Evolutionary conservation across 2,329 filamentous ascomycete genomes (phyloP).

Genomic region (Sphaerulina vaccinii): DNA sequence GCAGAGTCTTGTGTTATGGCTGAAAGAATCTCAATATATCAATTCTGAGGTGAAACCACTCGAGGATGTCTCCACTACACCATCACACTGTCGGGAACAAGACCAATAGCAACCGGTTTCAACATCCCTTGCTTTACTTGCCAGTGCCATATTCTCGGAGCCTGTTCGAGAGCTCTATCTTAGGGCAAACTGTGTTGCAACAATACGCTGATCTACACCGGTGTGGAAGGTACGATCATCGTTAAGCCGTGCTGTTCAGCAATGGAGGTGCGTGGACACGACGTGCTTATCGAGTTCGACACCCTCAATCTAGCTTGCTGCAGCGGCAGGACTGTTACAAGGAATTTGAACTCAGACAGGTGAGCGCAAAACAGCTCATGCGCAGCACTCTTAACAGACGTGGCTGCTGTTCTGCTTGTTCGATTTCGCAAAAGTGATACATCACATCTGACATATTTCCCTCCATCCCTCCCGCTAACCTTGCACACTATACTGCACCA

Average conservation of each 20-base stretch:
- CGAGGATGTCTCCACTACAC: neutral
- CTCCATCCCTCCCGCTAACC: neutral
- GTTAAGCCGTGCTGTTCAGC: neutral
- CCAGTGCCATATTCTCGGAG: neutral
- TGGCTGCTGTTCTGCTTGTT: neutral
- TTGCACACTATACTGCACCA: neutral
- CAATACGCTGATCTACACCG: neutral
- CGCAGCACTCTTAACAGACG: neutral
- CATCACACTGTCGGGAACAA: neutral
- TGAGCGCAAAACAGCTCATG: constrained; percentile 10
- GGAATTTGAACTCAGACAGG: constrained; percentile 15
- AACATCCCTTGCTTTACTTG: constrained; percentile 1
- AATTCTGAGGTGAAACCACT: neutral
- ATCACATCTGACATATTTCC: neutral
- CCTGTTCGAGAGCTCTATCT: neutral
- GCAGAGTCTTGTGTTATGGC: neutral
- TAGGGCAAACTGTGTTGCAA: neutral
- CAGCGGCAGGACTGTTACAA: constrained; percentile 19
- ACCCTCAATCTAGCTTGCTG: constrained; percentile 17
- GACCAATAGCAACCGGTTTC: too few relatives aligned
- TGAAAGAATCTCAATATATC: neutral
- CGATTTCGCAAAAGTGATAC: neutral
- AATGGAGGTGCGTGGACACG: constrained; percentile 1
- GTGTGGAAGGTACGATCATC: neutral
- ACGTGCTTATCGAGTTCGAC: constrained; percentile 12